Conservation (phyloP, 208 protist genomes). For the Porcisia hertigi region DNA sequence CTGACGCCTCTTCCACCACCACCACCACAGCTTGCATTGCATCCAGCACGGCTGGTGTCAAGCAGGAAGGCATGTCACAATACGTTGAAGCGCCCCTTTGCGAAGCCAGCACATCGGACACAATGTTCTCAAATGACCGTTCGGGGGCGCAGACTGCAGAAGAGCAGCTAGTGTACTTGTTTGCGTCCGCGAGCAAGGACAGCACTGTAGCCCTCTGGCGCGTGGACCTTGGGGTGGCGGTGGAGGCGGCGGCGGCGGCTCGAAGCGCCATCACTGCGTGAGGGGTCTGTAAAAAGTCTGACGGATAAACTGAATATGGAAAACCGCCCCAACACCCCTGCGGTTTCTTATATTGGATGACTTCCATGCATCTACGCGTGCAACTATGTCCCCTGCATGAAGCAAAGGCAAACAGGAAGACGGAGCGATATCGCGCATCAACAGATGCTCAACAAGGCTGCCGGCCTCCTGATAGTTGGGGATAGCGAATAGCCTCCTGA, state of each 20-base stretch:
- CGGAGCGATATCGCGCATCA: neutral
- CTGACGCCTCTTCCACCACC: neutral
- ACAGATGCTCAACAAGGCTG: neutral
- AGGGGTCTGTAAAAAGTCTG: neutral
- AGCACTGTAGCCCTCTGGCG: slow-evolving; percentile 72
- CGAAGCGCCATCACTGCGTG: neutral
- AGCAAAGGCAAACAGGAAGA: neutral
- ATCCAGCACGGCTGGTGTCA: neutral
- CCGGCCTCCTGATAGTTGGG: neutral
- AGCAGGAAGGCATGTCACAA: neutral
- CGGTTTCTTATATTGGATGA: neutral
- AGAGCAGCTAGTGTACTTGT: slow-evolving; percentile 53
- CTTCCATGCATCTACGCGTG: neutral
- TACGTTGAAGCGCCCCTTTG: neutral
- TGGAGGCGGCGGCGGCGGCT: slow-evolving; percentile 12
- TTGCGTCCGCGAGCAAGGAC: slow-evolving; percentile 69
- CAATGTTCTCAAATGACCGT: neutral
- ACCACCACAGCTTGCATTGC: neutral
- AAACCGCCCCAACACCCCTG: neutral
- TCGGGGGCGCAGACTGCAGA: neutral
- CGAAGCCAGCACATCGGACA: neutral
- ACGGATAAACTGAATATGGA: neutral
- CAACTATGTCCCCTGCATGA: neutral
- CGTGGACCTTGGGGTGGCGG: slow-evolving; percentile 58
- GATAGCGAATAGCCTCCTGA: neutral